Evolutionary conservation across 495 filamentous ascomycete species (phyloP).

Genomic region (Diplogelasinospora grovesii): DNA sequence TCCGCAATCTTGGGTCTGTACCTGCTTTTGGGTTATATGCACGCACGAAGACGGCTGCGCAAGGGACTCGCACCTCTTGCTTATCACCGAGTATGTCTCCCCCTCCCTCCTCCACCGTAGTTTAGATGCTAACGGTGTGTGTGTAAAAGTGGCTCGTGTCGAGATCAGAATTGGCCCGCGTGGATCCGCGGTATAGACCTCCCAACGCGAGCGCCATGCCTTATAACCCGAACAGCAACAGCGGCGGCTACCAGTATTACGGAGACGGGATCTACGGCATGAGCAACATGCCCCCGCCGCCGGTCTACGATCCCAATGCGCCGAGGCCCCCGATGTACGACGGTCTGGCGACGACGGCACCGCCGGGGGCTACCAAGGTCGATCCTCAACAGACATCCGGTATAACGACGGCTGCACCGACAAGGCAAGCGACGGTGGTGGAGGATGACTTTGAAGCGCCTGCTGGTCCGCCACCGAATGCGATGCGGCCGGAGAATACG

Average conservation of each 20-base stretch:
- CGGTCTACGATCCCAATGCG: conserved; percentile 41
- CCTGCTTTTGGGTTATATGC: conserved; percentile 55
- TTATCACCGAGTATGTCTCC: conserved; percentile 60
- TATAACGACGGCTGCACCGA: conserved; percentile 16
- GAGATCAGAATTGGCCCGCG: conserved; percentile 44
- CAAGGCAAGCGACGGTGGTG: conserved; percentile 13
- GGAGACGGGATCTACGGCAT: conserved; percentile 39
- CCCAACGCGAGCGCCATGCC: conserved; percentile 22
- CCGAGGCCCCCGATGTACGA: conserved; percentile 49
- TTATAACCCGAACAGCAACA: conserved; percentile 26
- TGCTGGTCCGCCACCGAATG: conserved; percentile 35
- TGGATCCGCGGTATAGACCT: conserved; percentile 45
- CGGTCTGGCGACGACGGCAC: conserved; percentile 43
- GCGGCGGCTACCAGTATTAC: too few species aligned
- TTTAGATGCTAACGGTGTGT: neutral
- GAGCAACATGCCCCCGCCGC: conserved; percentile 53
- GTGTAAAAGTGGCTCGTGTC: conserved; percentile 58
- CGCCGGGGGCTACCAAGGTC: conserved; percentile 49
- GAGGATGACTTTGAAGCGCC: conserved; percentile 35
- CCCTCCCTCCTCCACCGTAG: neutral
- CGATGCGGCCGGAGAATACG: conserved; percentile 11
- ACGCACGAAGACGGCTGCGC: conserved; percentile 58
- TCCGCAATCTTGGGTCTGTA: conserved; percentile 46
- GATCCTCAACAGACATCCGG: conserved; percentile 49
- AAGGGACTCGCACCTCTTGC: conserved; percentile 53